phyloP scores from a whole-genome alignment of 2,329 filamentous ascomycete genomes.

The Xylaria sp. region DNA sequence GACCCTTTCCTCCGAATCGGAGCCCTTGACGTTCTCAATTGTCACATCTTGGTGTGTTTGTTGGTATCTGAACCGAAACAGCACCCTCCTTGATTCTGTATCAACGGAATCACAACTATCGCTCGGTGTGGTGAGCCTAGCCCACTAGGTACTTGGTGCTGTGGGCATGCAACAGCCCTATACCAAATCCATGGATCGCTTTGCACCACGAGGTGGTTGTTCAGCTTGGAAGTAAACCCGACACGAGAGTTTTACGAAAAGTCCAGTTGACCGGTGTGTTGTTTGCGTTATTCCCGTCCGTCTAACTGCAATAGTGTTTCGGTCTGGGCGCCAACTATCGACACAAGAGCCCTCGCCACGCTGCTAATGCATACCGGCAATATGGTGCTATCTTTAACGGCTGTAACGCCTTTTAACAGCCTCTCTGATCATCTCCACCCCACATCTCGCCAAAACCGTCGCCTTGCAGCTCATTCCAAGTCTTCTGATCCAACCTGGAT shows the following conservation, averaged over 20 bases:
- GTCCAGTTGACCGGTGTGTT: neutral
- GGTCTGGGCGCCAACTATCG: neutral
- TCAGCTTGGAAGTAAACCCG: constrained; percentile 26
- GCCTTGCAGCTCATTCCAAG: constrained; percentile 30
- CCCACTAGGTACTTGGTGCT: too few species aligned
- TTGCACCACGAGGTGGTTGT: constrained; percentile 23
- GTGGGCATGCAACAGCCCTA: constrained; percentile 18
- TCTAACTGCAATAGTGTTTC: constrained; percentile 8
- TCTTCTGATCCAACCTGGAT: constrained; percentile 35
- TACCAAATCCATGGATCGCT: constrained; percentile 28
- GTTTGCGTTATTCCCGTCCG: constrained; percentile 6
- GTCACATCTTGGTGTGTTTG: neutral
- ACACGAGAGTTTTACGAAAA: constrained; percentile 11
- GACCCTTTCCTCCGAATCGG: neutral
- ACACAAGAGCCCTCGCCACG: constrained; percentile 8
- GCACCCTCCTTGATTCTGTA: neutral
- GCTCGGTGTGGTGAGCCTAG: neutral
- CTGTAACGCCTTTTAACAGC: constrained; percentile 5
- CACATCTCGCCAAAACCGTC: constrained; percentile 33
- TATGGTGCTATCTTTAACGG: constrained; percentile 12
- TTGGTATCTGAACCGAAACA: neutral
- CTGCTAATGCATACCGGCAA: constrained; percentile 10
- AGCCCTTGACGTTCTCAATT: neutral
- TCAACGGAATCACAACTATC: neutral
- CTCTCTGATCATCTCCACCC: constrained; percentile 29